Conservation (phyloP, 1,284 basidiomycete species). For the Pseudozyma sp. region DNA sequence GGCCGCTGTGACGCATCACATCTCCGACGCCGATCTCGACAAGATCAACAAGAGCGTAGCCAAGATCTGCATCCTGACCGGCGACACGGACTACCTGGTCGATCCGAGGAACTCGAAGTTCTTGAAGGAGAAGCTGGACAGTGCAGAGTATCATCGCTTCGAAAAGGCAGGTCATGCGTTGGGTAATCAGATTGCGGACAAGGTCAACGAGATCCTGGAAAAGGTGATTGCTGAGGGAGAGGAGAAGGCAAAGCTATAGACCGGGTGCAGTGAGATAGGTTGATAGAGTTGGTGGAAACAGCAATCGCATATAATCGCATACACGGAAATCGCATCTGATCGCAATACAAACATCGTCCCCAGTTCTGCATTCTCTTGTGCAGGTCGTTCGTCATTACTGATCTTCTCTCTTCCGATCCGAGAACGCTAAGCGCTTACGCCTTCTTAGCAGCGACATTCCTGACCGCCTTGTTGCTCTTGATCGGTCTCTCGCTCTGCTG, state of each 20-base stretch:
- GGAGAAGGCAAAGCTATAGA: slow-evolving; percentile 1
- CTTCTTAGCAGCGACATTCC: slow-evolving; percentile 21
- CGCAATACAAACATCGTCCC: no score
- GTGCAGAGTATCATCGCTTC: slow-evolving; percentile 78
- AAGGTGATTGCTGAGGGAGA: slow-evolving; percentile 23
- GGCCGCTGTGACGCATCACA: slow-evolving; percentile 78
- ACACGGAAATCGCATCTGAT: slow-evolving; percentile 1
- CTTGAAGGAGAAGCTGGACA: slow-evolving; percentile 76
- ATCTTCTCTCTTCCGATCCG: neutral
- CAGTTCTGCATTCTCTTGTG: neutral
- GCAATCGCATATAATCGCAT: neutral
- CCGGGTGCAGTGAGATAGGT: neutral
- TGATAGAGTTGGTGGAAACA: no score
- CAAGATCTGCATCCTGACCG: slow-evolving; percentile 77
- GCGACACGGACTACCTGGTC: slow-evolving; percentile 80
- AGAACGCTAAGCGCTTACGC: neutral
- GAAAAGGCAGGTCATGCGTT: slow-evolving; percentile 78
- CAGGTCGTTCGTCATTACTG: no score
- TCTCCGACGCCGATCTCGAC: slow-evolving; percentile 74
- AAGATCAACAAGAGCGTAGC: slow-evolving; percentile 75
- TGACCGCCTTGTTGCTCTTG: slow-evolving; percentile 22
- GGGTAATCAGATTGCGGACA: slow-evolving; percentile 71
- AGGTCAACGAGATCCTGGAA: slow-evolving; percentile 50
- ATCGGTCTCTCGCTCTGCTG: slow-evolving; percentile 15
- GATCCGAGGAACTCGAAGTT: slow-evolving; percentile 74